Conservation (phyloP, 176 grass and related monocot genomes). For the Lolium perenne region DNA sequence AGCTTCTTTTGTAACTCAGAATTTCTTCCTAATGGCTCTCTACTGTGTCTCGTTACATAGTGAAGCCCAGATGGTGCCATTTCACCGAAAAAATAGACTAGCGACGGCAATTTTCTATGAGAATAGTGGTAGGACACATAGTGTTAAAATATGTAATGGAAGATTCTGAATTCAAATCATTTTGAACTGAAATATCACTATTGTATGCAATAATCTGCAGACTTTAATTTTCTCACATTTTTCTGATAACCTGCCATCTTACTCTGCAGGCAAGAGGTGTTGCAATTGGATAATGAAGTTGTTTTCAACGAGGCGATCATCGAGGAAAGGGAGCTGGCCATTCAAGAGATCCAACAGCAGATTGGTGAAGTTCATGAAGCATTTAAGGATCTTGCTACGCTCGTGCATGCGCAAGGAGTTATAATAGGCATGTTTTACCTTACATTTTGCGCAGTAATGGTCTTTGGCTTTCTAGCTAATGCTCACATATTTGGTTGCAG, state of each 20-base stretch:
- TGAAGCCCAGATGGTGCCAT: not conserved
- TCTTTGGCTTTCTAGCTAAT: slow-evolving; percentile 31
- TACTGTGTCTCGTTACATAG: not conserved
- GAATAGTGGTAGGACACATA: not conserved
- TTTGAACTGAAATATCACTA: not conserved
- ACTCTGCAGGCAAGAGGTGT: slow-evolving; percentile 74
- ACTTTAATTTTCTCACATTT: not conserved
- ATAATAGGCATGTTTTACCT: slow-evolving; percentile 64
- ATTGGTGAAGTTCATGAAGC: slow-evolving; percentile 95
- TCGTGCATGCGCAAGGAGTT: slow-evolving; percentile 86
- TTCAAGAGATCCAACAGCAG: slow-evolving; percentile 95
- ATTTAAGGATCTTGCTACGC: slow-evolving; percentile 94
- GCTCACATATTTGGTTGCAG: slow-evolving; percentile 41
- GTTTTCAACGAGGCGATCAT: slow-evolving; percentile 94
- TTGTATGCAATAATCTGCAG: slow-evolving; percentile 1
- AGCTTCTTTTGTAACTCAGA: not conserved
- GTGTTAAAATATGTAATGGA: slow-evolving; percentile 18
- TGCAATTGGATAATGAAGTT: slow-evolving; percentile 94
- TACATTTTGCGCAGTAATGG: slow-evolving; percentile 1
- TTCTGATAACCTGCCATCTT: slow-evolving; percentile 31
- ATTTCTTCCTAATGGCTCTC: not conserved
- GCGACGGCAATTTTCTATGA: not conserved
- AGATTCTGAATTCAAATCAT: not conserved
- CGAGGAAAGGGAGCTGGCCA: slow-evolving; percentile 93
- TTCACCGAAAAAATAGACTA: not conserved